phyloP scores from a whole-genome alignment of 2,329 filamentous ascomycete genomes.

The Nemania abortiva region DNA sequence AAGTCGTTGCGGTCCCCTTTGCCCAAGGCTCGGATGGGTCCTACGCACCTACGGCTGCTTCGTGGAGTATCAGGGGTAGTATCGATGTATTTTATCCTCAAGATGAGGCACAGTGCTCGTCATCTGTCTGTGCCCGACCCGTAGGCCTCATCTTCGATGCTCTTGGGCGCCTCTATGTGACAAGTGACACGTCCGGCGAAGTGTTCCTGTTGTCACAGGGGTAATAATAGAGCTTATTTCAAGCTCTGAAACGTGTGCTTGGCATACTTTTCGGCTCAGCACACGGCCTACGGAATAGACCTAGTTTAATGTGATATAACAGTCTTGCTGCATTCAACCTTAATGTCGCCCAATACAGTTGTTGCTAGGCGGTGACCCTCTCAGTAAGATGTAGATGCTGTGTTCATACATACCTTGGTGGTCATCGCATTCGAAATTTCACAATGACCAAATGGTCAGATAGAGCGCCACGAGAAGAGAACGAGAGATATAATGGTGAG shows the following conservation, averaged over 20 bases:
- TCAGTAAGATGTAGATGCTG: not conserved
- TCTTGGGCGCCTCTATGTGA: constrained; percentile 65
- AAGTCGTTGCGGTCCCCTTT: constrained; percentile 54
- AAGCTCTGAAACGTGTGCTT: not conserved
- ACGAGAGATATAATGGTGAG: too few relatives aligned
- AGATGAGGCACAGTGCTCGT: constrained; percentile 59
- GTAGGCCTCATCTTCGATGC: constrained; percentile 59
- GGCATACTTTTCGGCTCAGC: not conserved
- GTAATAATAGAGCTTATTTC: not conserved
- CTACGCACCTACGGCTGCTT: constrained; percentile 48
- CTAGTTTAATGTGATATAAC: not conserved
- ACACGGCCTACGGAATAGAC: not conserved
- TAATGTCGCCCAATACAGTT: not conserved
- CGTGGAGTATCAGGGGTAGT: constrained; percentile 56
- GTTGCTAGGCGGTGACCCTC: too few relatives aligned
- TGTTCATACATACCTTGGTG: not conserved
- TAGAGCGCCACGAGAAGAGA: not conserved
- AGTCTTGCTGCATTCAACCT: not conserved
- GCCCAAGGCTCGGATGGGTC: constrained; percentile 46
- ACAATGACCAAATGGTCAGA: not conserved
- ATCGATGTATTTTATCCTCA: constrained; percentile 63
- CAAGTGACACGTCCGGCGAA: constrained; percentile 66
- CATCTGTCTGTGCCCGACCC: constrained; percentile 63
- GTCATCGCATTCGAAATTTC: not conserved
- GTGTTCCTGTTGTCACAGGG: constrained; percentile 45